Evolutionary conservation across 805 yeast species (phyloP), one percentile per base, ranked within the genome.

Genomic region (Candida alai): DNA sequence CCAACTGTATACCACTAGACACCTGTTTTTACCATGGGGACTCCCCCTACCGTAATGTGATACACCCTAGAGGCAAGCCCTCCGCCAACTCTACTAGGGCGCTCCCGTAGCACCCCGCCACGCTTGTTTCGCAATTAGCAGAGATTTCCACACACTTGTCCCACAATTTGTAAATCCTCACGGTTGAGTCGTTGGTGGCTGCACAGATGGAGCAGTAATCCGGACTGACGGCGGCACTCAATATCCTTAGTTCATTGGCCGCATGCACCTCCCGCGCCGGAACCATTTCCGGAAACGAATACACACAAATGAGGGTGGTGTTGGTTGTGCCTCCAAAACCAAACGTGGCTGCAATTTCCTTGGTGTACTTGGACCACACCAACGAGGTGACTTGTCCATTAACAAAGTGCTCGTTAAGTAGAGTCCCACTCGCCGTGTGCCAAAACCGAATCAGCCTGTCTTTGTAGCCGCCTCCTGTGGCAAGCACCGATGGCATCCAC

Each of bases 391-490:
- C 72, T 52, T 89, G 97, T 1, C 84, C 81, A 16, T 68, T 67
- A 1, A 93, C 80, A 28, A 69, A 61, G 26, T 68, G 52, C 16
- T 78, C 65, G 6, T 70, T 63, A 19, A 88, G 58, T 19, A 85
- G 54, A 0, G 94, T 81, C 0, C 96, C 96, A 0, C 90, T 68
- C 3, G 63, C 62, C 1, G 93, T 73, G 54, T 89, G 95, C 96
- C 96, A 88, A 53, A 87, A 86, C 38, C 89, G 54, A 6, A 88
- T 74, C n/a, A 72, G 72, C 32, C 89, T 63, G 53, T 89, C 97
- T 46, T 77, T 79, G 14, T 81, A 75, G 0, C 97, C 97, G 3
- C 93, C 96, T 0, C 97, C 97, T 0, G 96, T 87, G 1, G 90
- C 96, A 22, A 89, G 54, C 6, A 89, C 58, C 2, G 82, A 70